Evolutionary conservation across 225 moss, liverwort and hornwort genomes (phyloP).

Genomic region (Polytrichum commune): DNA sequence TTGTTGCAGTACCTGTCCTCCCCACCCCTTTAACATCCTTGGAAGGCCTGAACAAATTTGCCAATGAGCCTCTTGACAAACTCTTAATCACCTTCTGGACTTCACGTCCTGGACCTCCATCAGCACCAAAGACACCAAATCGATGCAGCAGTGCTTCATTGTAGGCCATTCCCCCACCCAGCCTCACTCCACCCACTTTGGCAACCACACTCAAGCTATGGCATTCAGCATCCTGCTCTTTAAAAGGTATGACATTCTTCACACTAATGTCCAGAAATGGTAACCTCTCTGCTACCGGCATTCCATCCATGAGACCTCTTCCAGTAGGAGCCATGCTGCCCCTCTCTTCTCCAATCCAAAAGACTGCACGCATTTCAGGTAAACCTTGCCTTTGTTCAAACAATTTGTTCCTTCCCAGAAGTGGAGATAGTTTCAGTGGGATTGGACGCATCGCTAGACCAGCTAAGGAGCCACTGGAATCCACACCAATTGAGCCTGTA

Average conservation of each 20-base stretch:
- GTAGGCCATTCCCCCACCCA: slow-evolving; percentile 93
- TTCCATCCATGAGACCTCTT: slow-evolving; percentile 30
- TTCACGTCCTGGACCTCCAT: slow-evolving; percentile 84
- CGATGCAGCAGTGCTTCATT: slow-evolving; percentile 92
- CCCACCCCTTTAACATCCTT: slow-evolving; percentile 43
- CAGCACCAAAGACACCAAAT: slow-evolving; percentile 87
- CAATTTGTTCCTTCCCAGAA: slow-evolving; percentile 17
- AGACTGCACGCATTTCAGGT: slow-evolving; percentile 79
- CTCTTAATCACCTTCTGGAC: slow-evolving; percentile 82
- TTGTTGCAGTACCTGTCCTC: slow-evolving; percentile 50
- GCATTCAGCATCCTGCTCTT: slow-evolving; percentile 79
- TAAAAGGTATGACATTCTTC: slow-evolving; percentile 80
- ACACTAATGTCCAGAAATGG: slow-evolving; percentile 84
- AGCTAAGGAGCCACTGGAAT: slow-evolving; percentile 28
- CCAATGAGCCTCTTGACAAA: slow-evolving; percentile 72
- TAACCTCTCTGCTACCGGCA: slow-evolving; percentile 30
- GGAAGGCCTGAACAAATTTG: slow-evolving; percentile 68
- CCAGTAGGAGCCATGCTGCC: slow-evolving; percentile 83
- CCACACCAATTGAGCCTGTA: slow-evolving; percentile 18
- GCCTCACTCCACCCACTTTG: slow-evolving; percentile 81
- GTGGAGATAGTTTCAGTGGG: slow-evolving; percentile 42
- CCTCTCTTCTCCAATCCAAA: slow-evolving; percentile 94
- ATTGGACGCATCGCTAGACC: slow-evolving; percentile 28
- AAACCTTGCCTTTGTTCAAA: slow-evolving; percentile 23
- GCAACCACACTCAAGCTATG: slow-evolving; percentile 70